Percentiles rank a stretch among this genome's conserved stretches.
Conservation (phyloP, 2,329 filamentous ascomycete genomes). For the Geosmithia morbida region DNA sequence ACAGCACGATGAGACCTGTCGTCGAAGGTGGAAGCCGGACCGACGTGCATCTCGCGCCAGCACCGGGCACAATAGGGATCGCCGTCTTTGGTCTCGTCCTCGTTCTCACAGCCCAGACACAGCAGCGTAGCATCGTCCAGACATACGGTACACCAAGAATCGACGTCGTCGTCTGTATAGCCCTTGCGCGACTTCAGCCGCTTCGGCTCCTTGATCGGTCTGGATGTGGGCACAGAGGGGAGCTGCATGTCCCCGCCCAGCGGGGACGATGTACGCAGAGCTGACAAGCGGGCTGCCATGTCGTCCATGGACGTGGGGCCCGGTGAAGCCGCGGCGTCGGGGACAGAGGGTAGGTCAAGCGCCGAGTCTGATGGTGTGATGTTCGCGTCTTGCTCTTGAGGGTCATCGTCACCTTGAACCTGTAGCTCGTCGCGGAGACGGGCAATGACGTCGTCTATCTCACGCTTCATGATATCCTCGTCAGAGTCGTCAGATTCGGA, state of each 20-base stretch:
- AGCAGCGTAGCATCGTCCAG: constrained; percentile 60
- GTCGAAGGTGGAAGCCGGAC: constrained; percentile 53
- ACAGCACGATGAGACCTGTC: constrained; percentile 56
- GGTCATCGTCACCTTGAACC: constrained; percentile 7
- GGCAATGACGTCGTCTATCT: constrained; percentile 29
- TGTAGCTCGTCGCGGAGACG: constrained; percentile 30
- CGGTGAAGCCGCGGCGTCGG: constrained; percentile 21
- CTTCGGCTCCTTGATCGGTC: constrained; percentile 26
- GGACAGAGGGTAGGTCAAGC: constrained; percentile 31
- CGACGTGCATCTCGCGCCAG: constrained; percentile 70
- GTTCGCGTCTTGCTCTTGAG: constrained; percentile 3
- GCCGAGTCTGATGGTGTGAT: constrained; percentile 6
- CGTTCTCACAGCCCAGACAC: constrained; percentile 56
- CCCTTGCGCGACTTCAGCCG: constrained; percentile 22
- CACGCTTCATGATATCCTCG: constrained; percentile 29
- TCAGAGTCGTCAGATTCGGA: constrained; percentile 32
- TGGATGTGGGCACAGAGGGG: constrained; percentile 34
- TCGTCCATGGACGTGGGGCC: constrained; percentile 16
- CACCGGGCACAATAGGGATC: constrained; percentile 56
- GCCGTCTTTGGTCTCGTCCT: constrained; percentile 40
- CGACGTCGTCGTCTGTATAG: constrained; percentile 56
- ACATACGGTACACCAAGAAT: constrained; percentile 72
- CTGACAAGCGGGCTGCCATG: constrained; percentile 37
- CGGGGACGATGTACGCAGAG: constrained; percentile 23
- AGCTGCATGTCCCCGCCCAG: constrained; percentile 19